Conservation (phyloP, 805 yeast genomes). For the Kodamaea jinghongensis region DNA sequence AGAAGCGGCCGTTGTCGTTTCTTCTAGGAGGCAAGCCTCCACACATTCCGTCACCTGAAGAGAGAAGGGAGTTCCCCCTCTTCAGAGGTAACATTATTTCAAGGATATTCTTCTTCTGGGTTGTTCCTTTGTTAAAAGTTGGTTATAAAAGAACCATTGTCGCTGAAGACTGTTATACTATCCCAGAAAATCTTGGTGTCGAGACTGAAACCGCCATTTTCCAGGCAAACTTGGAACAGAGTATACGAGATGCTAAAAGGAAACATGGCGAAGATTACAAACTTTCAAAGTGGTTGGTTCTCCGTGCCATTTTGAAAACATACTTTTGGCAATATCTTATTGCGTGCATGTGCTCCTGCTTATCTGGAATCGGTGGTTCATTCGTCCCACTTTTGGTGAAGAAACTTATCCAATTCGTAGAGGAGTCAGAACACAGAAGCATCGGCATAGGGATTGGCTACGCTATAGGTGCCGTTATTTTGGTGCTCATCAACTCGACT, state of each 20-base stretch:
- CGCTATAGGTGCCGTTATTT: conserved; percentile 34
- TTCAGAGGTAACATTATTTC: conserved; percentile 37
- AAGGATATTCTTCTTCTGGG: conserved; percentile 61
- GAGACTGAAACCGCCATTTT: conserved; percentile 29
- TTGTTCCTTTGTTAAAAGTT: conserved; percentile 55
- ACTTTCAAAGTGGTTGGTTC: conserved; percentile 22
- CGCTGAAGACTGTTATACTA: conserved; percentile 53
- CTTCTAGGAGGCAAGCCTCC: conserved; percentile 44
- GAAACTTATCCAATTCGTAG: conserved; percentile 36
- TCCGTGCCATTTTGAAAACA: conserved; percentile 3
- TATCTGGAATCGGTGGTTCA: conserved; percentile 26
- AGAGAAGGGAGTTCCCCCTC: conserved; percentile 47
- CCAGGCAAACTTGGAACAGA: conserved; percentile 13
- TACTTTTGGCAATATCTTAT: conserved; percentile 14
- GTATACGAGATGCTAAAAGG: conserved; percentile 12
- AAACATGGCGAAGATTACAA: conserved; percentile 19
- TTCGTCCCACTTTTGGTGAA: conserved; percentile 36
- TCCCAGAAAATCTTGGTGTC: conserved; percentile 27
- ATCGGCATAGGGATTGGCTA: conserved; percentile 40
- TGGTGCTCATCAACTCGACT: conserved; percentile 24
- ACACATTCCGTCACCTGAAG: conserved; percentile 47
- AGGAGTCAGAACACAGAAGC: conserved; percentile 17
- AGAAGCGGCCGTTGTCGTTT: conserved; percentile 32
- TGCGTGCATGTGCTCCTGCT: conserved; percentile 24
- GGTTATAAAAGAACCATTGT: conserved; percentile 73